phyloP scores from a whole-genome alignment of 495 filamentous ascomycete species.

The Aspergillus biplanus region DNA sequence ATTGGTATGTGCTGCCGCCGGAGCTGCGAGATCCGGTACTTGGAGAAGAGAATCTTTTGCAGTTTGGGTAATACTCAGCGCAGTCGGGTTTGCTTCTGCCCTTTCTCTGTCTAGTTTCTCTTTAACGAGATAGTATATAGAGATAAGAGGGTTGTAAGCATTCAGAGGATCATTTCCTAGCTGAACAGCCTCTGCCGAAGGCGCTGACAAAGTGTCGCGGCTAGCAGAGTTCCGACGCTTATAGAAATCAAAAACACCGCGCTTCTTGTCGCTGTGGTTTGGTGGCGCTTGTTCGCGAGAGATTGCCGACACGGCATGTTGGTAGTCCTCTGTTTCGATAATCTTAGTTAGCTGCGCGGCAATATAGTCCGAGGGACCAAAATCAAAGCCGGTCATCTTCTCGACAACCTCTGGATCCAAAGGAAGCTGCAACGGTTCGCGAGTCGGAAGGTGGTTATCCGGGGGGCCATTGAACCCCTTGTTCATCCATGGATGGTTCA shows the following conservation, averaged over 20 bases:
- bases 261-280: slow-evolving; percentile 79
- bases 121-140: slow-evolving; percentile 92
- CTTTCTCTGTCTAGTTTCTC: slow-evolving; percentile 91
- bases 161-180: slow-evolving; percentile 88
- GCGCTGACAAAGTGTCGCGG: slow-evolving; percentile 83
- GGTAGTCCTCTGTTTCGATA: slow-evolving; percentile 90
- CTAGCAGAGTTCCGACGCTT: slow-evolving; percentile 91
- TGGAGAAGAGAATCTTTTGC: slow-evolving; percentile 64
- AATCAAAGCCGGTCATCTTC: slow-evolving; percentile 98
- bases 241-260: slow-evolving; percentile 96
- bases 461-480: slow-evolving; percentile 87
- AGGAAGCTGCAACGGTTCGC: slow-evolving; percentile 84
- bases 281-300: slow-evolving; percentile 66
- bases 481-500: slow-evolving; percentile 96
- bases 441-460: slow-evolving; percentile 83
- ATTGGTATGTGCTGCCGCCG: slow-evolving; percentile 92
- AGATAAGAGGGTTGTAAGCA: slow-evolving; percentile 89
- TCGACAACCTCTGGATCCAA: slow-evolving; percentile 81
- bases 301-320: slow-evolving; percentile 70
- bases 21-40: slow-evolving; percentile 75
- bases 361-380: slow-evolving; percentile 85
- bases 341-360: slow-evolving; percentile 77
- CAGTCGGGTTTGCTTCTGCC: slow-evolving; percentile 63
- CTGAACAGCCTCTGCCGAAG: slow-evolving; percentile 81
- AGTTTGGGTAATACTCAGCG: slow-evolving; percentile 56